Base-by-base conservation (phyloP, 2,329 filamentous ascomycete genomes). In the Calonectria fujianensis region DNA sequence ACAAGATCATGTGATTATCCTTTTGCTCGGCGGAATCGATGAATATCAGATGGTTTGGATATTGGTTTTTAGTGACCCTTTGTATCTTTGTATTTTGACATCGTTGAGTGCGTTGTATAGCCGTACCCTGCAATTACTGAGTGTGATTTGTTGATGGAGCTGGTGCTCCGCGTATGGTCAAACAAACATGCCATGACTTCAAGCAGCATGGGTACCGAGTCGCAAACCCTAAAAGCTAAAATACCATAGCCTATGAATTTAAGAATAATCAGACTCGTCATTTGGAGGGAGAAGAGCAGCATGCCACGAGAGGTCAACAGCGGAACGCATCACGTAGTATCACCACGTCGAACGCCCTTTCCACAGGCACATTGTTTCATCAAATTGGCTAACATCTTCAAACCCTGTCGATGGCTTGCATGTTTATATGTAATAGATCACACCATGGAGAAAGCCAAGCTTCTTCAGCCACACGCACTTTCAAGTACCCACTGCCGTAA, bases 171-270 rank as follows among this genome's bases (percentile, higher is more conserved):
- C 45, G 45, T 48, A 24, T 48, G 20, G 11, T 48, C 20, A 4
- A 48, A 3, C 7, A 48, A 3, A n/a, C 20, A 11, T 18, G 5
- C 8, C 14, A 7, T 1, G 39, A 20, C 14, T 8, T 16, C 16
- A 20, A 41, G 39, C 18, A 41, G 39, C 16, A 41, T 41, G 39
- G 39, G 39, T n/a, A 10, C 5, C 7, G 7, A 45, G 18, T n/a
- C 8, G 18, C 18, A 39, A 63, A 63, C 57, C n/a, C 14, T 63
- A 63, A 63, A 61, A 29, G 35, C 35, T 63, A 41, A 63, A 61
- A 29, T 16, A 14, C 2, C 1, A 37, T 27, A 29, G 16, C 35
- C 8, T 29, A 37, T 8, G n/a, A 18, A 7, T n/a, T 61, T 61
- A 27, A 14, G n/a, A 29, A 18, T 14, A 13, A 14, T 24, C 24